Base-by-base conservation (phyloP, 257 asterid genomes). In the Echium plantagineum region DNA sequence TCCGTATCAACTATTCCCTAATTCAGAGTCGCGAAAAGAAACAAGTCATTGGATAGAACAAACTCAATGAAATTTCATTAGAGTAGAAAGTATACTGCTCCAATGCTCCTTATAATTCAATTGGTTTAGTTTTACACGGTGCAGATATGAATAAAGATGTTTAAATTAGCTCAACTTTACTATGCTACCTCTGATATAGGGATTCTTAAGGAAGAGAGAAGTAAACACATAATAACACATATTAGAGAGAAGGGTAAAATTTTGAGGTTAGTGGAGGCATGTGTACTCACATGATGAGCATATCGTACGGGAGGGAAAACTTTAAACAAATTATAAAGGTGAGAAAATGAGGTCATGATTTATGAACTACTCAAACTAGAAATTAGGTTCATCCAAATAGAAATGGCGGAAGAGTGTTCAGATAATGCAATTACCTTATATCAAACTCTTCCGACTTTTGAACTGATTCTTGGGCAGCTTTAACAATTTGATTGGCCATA, bases 401-500 rank as follows among this genome's bases (percentile, higher is more conserved):
- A 26, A 20, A 31, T 49, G 16, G 46, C 0, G 7, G 5, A 28
- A 28, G 7, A 53, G 12, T 24, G 15, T 55, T 28, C 32, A 73
- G 58, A n/a, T 49, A 63, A 55, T 13, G 30, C 16, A 24, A 8
- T 9, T 66, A 81, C 94, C 94, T 85, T 71, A 85, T 85, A 79
- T 85, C 94, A 32, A 85, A 85, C 73, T 72, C 87, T 54, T 82
- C 94, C 1, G 87, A 83, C 66, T 80, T 85, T 60, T 63, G 72
- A n/a, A 82, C 94, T 60, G 94, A 75, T 80, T 82, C 94, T 74
- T 85, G 87, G 64, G 87, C 90, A 69, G 94, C 94, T 78, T 82
- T 82, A 60, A 85, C 85, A 22, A 81, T 74, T 68, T 85, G 90
- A 66, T 85, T 85, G 53, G 82, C 58, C 87, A 85, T 85, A 63